phyloP scores from a whole-genome alignment of 129 eudicot genomes.

The Oenanthe sinensis region DNA sequence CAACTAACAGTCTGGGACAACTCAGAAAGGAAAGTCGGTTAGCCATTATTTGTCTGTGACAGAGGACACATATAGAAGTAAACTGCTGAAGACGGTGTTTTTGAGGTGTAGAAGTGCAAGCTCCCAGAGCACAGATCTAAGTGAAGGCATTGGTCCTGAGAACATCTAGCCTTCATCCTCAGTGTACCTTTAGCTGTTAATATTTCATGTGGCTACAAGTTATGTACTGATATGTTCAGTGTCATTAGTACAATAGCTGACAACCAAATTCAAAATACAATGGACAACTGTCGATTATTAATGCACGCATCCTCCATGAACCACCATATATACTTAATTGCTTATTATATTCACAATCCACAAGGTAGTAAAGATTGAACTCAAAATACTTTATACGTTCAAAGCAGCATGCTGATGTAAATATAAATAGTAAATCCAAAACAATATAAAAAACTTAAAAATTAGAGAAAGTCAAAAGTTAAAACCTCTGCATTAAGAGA shows the following conservation, averaged over 20 bases:
- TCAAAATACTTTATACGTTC: background rate
- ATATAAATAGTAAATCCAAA: background rate
- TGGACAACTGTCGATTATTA: background rate
- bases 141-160: background rate
- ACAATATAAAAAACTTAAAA: background rate
- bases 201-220: background rate
- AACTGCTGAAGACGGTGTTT: background rate
- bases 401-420: background rate
- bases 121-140: background rate
- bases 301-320: background rate
- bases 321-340: background rate
- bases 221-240: background rate
- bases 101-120: constrained; percentile 1
- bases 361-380: background rate
- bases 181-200: background rate
- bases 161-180: background rate
- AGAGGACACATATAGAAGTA: background rate
- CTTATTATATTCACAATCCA: background rate
- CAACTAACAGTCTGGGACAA: background rate
- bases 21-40: background rate
- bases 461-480: constrained; percentile 8
- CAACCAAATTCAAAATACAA: background rate
- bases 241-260: background rate
- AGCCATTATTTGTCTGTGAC: background rate
- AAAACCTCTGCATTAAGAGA: constrained; percentile 76